phyloP scores from a whole-genome alignment of 192 early-diverging fungal species.

The Backusella sp. region DNA sequence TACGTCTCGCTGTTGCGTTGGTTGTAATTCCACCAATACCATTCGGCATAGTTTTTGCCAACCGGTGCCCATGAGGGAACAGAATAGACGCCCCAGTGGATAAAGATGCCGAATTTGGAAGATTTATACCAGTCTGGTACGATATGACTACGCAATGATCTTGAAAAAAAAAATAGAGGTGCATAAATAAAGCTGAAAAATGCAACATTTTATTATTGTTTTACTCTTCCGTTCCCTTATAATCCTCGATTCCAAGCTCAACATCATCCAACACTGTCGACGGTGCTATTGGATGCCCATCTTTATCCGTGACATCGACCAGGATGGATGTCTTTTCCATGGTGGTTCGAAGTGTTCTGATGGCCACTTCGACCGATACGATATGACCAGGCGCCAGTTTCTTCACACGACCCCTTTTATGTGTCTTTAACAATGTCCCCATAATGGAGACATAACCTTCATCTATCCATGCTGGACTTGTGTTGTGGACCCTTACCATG shows the following conservation, averaged over 20 bases:
- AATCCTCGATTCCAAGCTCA: not conserved
- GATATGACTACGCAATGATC: conserved; percentile 13
- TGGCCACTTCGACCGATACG: not conserved
- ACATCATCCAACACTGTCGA: not conserved
- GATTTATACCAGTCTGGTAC: conserved; percentile 23
- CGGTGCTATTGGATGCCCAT: not conserved
- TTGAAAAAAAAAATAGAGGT: no score
- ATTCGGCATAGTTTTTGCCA: conserved; percentile 21
- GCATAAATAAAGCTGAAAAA: not conserved
- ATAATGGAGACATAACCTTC: not conserved
- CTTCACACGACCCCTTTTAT: not conserved
- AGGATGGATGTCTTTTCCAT: not conserved
- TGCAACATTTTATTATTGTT: not conserved
- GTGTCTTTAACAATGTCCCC: not conserved
- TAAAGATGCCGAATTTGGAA: conserved; percentile 32
- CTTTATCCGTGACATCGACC: not conserved
- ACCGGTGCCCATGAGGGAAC: conserved; percentile 29
- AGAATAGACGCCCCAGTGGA: conserved; percentile 29
- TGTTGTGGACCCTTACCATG: conserved; percentile 10
- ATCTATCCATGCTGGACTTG: not conserved
- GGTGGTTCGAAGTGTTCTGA: not conserved
- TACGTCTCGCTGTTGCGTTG: conserved; percentile 9
- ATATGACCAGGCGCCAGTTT: conserved; percentile 7
- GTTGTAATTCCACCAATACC: conserved; percentile 31
- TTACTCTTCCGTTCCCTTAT: not conserved